Conservation (phyloP, 1,284 basidiomycete genomes). For the Pseudomicrostroma phylloplanum region DNA sequence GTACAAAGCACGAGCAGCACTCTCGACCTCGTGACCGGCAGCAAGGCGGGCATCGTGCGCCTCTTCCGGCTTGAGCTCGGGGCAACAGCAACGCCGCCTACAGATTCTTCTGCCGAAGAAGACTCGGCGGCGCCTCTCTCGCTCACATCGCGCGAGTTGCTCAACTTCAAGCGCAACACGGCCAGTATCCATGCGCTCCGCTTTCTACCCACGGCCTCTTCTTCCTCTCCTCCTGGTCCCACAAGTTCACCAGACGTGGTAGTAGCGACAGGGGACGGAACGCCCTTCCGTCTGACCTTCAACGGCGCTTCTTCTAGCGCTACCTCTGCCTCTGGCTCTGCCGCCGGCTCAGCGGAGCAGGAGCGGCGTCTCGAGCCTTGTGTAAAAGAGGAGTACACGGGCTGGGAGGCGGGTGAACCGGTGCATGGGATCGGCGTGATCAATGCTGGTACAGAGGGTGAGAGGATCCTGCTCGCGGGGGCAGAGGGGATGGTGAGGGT, state of each 20-base stretch:
- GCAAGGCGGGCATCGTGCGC: not conserved
- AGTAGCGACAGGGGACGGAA: not conserved
- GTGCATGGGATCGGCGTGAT: not conserved
- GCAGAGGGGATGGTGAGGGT: constrained; percentile 5
- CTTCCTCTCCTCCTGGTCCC: not conserved
- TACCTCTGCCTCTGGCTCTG: too few relatives aligned
- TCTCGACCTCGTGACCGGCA: not conserved
- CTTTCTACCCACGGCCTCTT: not conserved
- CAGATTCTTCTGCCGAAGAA: too few relatives aligned
- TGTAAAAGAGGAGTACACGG: constrained; percentile 2
- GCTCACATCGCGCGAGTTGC: not conserved
- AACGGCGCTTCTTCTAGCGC: not conserved
- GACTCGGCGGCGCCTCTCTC: not conserved
- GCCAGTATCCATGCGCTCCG: not conserved
- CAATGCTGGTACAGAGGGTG: not conserved
- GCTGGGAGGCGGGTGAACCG: constrained; percentile 3
- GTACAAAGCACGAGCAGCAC: not conserved
- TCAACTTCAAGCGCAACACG: not conserved
- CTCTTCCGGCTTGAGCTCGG: not conserved
- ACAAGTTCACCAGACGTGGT: not conserved
- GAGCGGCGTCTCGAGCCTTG: not conserved
- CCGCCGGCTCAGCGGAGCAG: too few relatives aligned
- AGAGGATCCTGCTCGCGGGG: not conserved
- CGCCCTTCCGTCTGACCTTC: constrained; percentile 3
- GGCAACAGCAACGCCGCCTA: too few relatives aligned